Percentiles rank a stretch among this genome's conserved stretches.
These are phyloP conservation scores for Paratrypanosoma confusum DNA, from an alignment of 208 protist species.

Conservation along the genomic window DNA sequence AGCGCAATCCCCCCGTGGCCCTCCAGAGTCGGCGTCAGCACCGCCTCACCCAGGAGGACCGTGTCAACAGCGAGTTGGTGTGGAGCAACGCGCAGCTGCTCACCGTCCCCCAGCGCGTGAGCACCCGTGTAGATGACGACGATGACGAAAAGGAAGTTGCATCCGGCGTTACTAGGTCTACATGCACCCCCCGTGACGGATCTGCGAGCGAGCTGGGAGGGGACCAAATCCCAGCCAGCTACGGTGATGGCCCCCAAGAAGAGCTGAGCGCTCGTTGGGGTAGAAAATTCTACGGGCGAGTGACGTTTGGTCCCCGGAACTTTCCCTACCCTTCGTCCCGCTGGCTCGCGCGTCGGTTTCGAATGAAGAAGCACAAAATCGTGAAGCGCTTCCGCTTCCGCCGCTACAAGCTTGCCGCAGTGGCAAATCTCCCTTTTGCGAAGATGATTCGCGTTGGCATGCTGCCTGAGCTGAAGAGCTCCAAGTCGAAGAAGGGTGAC, in stretches of 20 bases:
- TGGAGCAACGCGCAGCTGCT: background rate
- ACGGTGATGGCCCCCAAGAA: constrained; percentile 36
- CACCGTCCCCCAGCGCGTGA: background rate
- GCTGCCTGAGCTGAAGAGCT: constrained; percentile 85
- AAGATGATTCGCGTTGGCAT: constrained; percentile 89
- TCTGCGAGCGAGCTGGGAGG: background rate
- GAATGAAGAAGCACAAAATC: constrained; percentile 87
- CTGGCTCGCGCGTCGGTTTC: constrained; percentile 76
- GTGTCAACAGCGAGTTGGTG: background rate
- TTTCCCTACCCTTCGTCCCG: constrained; percentile 79
- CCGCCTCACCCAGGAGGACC: too few species aligned
- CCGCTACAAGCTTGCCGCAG: constrained; percentile 81
- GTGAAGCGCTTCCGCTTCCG: constrained; percentile 83
- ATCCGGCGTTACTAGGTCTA: background rate
- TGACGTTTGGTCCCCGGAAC: constrained; percentile 76
- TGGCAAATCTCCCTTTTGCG: constrained; percentile 82
- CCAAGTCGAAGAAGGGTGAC: constrained; percentile 79
- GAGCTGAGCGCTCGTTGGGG: constrained; percentile 61
- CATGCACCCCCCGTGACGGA: background rate
- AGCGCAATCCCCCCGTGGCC: too few species aligned
- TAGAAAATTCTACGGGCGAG: constrained; percentile 77
- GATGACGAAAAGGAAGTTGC: background rate
- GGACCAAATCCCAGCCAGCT: constrained; percentile 1
- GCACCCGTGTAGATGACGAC: background rate
- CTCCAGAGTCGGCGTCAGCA: too few species aligned